Base-by-base conservation (phyloP, 495 filamentous ascomycete genomes). In the Bathelium albidoporum region DNA sequence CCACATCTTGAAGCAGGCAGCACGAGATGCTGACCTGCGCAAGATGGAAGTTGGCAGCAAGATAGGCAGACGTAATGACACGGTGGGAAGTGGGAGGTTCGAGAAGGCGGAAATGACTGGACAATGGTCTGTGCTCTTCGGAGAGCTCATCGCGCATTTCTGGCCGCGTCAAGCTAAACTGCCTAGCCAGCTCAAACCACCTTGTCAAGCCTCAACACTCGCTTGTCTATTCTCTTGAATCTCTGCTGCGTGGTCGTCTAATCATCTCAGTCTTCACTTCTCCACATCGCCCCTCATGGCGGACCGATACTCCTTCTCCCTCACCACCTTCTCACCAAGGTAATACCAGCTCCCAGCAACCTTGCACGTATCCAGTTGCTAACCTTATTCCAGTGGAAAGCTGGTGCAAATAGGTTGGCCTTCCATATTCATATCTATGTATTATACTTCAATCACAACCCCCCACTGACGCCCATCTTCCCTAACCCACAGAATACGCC, bases 261-360 rank as follows among this genome's bases (percentile, higher is more conserved):
- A 22, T 26, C 58, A 12, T 36, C 49, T 4, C 49, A 22, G 18
- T 55, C 49, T 18, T 39, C 34, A 39, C 14, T 9, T 28, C 16
- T 29, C 16, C 45, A n/a, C n/a, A n/a, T 64, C 36, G 66, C 65
- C 59, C 69, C 78, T 66, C 73, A 99, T 99, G 94, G 91, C 94
- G 68, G 95, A 99, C 79, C 84, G 95, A 80, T 99, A 99, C 77
- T 97, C 94, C 55, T 99, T 97, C 87, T 97, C 95, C 43, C 82
- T 99, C 71, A 99, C 94, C 59, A 99, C 94, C 64, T 99, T 99
- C 87, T 97, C 94, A 68, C 94, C 94, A 70, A 98, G 93, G 94
- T 96, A 91, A 80, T 68, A n/a, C n/a, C n/a, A 34, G 65, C 59
- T 68, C 28, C 28, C 60, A 41, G 55, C 18, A 39, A 20, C 9